Evolutionary conservation across 164 flowering plant genomes (phyloP).

Genomic region (Berberis thunbergii): DNA sequence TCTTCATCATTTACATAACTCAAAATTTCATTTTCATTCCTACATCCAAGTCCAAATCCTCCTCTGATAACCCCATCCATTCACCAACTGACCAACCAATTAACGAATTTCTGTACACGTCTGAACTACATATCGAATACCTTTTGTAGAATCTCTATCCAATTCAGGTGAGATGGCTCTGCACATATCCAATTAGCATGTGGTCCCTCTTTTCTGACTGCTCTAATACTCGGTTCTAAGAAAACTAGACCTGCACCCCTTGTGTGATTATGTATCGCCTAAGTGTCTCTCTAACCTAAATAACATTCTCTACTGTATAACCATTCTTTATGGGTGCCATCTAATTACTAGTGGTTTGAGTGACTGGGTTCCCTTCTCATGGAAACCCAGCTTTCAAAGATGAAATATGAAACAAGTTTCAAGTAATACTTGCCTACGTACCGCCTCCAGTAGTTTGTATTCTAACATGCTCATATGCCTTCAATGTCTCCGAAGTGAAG

Average conservation of each 20-base stretch:
- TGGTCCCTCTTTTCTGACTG: background rate
- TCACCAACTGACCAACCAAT: slow-evolving; percentile 27
- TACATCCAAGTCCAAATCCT: no score
- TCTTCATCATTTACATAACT: no score
- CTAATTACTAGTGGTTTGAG: background rate
- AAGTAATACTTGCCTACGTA: slow-evolving; percentile 8
- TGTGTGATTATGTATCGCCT: background rate
- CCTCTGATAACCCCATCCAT: background rate
- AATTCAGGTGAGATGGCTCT: background rate
- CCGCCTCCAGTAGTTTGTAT: slow-evolving; percentile 18
- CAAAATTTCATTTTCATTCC: no score
- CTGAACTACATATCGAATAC: slow-evolving; percentile 7
- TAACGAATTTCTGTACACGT: slow-evolving; percentile 39
- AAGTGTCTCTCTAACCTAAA: background rate
- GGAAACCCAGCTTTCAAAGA: slow-evolving; percentile 2
- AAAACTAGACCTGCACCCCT: background rate
- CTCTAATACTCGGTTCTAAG: background rate
- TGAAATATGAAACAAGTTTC: background rate
- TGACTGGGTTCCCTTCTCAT: slow-evolving; percentile 3
- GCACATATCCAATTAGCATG: background rate
- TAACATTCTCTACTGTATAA: background rate
- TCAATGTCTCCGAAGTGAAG: slow-evolving; percentile 49
- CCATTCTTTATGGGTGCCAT: background rate
- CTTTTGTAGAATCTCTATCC: no score
- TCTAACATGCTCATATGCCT: slow-evolving; percentile 74